Conservation (phyloP, 257 asterid species). For the Solanum pimpinellifolium region DNA sequence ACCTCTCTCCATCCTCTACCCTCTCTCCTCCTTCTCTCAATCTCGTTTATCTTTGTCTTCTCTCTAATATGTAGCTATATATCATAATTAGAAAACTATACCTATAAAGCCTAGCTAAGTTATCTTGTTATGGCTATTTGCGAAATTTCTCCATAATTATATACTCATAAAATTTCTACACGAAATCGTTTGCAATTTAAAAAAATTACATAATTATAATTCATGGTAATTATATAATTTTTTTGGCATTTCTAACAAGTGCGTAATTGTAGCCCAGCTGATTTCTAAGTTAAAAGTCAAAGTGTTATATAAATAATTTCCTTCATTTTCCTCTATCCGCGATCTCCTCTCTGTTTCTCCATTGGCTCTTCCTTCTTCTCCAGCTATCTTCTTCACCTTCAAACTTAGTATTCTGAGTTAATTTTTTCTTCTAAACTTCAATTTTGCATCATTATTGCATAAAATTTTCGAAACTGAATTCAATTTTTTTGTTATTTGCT, state of each 20-base stretch:
- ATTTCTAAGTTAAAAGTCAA: neutral
- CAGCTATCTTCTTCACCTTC: neutral
- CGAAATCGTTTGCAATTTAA: neutral
- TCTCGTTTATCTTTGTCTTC: too few species aligned
- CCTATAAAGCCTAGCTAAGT: too few species aligned
- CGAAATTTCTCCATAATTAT: neutral
- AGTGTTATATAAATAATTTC: neutral
- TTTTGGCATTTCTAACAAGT: neutral
- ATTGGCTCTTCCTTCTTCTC: neutral
- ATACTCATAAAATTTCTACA: neutral
- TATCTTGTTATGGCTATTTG: neutral
- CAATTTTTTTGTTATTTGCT: neutral
- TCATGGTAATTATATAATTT: too few species aligned
- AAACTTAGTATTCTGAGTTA: neutral
- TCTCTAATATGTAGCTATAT: too few species aligned
- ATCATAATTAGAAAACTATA: too few species aligned
- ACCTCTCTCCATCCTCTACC: too few species aligned
- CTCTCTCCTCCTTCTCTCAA: too few species aligned
- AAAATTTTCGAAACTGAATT: neutral
- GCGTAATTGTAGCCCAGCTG: neutral
- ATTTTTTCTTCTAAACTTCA: neutral
- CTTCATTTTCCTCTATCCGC: neutral
- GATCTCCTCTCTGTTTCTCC: neutral
- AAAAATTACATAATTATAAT: too few species aligned
- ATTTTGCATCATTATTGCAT: neutral